Conservation (phyloP, 352 stramenopile species). For the Phytophthora pini region DNA sequence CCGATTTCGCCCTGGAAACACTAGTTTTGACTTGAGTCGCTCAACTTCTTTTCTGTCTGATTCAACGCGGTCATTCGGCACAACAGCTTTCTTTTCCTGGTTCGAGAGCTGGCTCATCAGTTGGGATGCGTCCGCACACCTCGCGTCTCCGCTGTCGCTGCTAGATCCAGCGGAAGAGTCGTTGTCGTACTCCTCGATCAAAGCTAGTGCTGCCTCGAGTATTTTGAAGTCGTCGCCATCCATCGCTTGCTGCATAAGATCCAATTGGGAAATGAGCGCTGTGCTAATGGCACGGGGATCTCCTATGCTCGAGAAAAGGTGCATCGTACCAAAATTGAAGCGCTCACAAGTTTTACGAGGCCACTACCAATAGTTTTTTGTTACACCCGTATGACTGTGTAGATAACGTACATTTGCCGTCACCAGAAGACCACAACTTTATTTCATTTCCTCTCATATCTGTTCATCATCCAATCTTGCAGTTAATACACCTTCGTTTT, state of each 20-base stretch:
- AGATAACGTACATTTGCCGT: too few species aligned
- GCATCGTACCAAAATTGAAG: neutral
- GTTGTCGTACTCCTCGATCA: conserved; percentile 2
- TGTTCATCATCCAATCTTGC: too few species aligned
- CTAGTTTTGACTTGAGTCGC: neutral
- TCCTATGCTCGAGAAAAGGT: neutral
- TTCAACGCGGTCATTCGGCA: neutral
- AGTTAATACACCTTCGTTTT: too few species aligned
- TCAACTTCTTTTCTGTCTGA: neutral
- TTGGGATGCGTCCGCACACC: neutral
- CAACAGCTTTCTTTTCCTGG: neutral
- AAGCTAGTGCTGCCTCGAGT: neutral
- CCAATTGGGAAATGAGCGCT: neutral
- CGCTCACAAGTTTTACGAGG: neutral
- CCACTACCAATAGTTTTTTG: too few species aligned
- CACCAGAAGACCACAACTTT: too few species aligned
- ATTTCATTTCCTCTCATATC: too few species aligned
- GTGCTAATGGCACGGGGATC: too few species aligned
- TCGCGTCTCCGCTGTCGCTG: neutral
- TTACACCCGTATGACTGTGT: too few species aligned
- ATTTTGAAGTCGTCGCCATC: neutral
- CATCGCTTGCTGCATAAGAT: neutral
- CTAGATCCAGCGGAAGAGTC: neutral
- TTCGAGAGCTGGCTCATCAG: neutral
- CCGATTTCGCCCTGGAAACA: neutral